A percentile compares a stretch with the other conserved stretches of the same genome.
These are phyloP conservation scores for Pichia nanzhaoensis DNA, from an alignment of 805 yeast species.

Conservation along the genomic window DNA sequence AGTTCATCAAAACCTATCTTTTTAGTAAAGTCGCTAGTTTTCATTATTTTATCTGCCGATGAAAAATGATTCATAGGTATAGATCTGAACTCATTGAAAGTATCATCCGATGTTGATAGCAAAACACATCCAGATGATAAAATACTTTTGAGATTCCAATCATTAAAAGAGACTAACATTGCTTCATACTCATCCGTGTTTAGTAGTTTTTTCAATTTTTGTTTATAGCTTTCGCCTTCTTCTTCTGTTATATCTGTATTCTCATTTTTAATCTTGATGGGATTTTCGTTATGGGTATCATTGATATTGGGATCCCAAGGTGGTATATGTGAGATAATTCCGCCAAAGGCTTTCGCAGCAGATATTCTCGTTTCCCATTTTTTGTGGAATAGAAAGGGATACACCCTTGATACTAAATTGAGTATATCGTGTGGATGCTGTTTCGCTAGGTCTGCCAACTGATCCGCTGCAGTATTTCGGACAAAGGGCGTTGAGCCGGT, in stretches of 20 bases:
- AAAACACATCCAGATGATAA: constrained; percentile 47
- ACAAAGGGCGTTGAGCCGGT: constrained; percentile 93
- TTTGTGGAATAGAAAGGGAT: constrained; percentile 73
- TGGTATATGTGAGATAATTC: constrained; percentile 72
- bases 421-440: constrained; percentile 91
- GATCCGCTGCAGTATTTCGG: constrained; percentile 95
- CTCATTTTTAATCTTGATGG: constrained; percentile 11
- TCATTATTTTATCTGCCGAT: constrained; percentile 17
- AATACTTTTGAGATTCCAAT: constrained; percentile 44
- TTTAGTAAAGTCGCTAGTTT: constrained; percentile 26
- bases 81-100: constrained; percentile 20
- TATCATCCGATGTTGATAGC: constrained; percentile 56
- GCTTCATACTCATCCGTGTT: constrained; percentile 37
- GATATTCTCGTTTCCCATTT: constrained; percentile 97
- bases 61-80: constrained; percentile 8
- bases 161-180: constrained; percentile 40
- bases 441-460: constrained; percentile 86
- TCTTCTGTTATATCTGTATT: constrained; percentile 17
- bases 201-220: constrained; percentile 30
- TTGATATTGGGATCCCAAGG: constrained; percentile 74
- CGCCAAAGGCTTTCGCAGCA: constrained; percentile 93
- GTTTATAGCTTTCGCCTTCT: constrained; percentile 24
- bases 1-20: constrained; percentile 26
- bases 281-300: constrained; percentile 17
- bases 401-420: constrained; percentile 76